Percentiles rank a stretch among this genome's conserved stretches.
Evolutionary conservation across 192 early-diverging fungal genomes (phyloP).

Genomic region (Haplosporangium gracile): DNA sequence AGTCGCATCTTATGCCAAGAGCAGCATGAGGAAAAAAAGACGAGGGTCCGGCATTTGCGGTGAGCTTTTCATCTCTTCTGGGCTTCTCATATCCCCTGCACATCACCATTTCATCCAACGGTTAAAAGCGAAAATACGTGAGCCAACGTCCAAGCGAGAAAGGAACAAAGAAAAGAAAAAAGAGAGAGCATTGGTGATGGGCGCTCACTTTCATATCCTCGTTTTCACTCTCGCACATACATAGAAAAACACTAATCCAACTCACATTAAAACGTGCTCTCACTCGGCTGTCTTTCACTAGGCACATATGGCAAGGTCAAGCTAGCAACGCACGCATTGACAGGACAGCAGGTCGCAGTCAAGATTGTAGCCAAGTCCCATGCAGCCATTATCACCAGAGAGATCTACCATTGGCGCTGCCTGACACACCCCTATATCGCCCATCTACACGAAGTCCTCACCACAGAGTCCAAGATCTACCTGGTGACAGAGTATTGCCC

Average conservation of each 20-base stretch:
- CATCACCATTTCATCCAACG: not conserved
- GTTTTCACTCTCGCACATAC: slow-evolving; percentile 2
- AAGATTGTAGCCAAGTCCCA: slow-evolving; percentile 74
- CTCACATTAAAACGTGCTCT: not conserved
- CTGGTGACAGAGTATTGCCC: slow-evolving; percentile 85
- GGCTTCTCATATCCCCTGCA: not conserved
- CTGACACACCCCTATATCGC: slow-evolving; percentile 85
- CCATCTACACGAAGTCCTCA: slow-evolving; percentile 81
- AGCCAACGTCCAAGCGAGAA: not conserved
- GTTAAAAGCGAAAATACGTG: not conserved
- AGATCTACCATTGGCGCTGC: slow-evolving; percentile 76
- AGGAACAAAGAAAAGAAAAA: not conserved
- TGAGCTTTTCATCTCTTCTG: not conserved
- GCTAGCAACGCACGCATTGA: slow-evolving; percentile 68
- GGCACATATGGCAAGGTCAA: slow-evolving; percentile 79
- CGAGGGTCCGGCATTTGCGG: not conserved
- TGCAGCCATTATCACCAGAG: slow-evolving; percentile 68
- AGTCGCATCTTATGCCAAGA: not conserved
- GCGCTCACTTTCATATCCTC: not conserved
- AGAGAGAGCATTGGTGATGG: not conserved
- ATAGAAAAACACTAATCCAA: not conserved
- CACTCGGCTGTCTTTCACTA: not conserved
- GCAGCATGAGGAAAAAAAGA: not conserved
- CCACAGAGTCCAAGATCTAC: slow-evolving; percentile 80
- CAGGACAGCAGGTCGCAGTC: slow-evolving; percentile 72